A percentile compares a stretch with the other conserved stretches of the same genome.
Conservation (phyloP, 106 monocot genomes). For the Platanthera guangdongensis region DNA sequence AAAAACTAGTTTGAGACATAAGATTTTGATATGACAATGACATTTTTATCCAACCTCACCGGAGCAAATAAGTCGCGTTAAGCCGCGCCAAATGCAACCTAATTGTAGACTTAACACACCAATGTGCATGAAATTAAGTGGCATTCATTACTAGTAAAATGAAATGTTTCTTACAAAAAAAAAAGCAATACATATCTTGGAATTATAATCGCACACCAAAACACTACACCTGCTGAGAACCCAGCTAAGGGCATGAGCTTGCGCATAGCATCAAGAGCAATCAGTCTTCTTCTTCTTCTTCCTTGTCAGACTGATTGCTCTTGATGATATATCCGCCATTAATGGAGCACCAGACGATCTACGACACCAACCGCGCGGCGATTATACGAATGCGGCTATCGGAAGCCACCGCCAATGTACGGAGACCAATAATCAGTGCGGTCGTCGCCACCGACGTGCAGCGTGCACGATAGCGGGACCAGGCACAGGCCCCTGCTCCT, state of each 20-base stretch:
- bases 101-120: neutral
- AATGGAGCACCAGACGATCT: neutral
- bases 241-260: neutral
- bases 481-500: conserved; percentile 80
- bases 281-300: conserved; percentile 5
- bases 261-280: conserved; percentile 9
- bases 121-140: neutral
- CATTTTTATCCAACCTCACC: too few species aligned
- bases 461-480: conserved; percentile 59
- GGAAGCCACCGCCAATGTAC: conserved; percentile 11
- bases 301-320: neutral
- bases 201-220: neutral
- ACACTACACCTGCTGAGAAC: neutral
- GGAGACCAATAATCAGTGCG: conserved; percentile 78
- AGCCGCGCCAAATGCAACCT: too few species aligned
- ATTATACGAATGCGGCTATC: neutral
- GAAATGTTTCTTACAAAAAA: conserved; percentile 6
- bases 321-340: conserved; percentile 3
- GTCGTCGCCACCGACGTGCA: conserved; percentile 51
- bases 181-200: neutral
- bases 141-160: neutral
- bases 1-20: too few species aligned
- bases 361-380: too few species aligned
- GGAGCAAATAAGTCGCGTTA: too few species aligned
- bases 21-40: too few species aligned